Evolutionary conservation across 805 yeast genomes (phyloP), one percentile per base, ranked within the genome.

Genomic region (Spathaspora passalidarum): DNA sequence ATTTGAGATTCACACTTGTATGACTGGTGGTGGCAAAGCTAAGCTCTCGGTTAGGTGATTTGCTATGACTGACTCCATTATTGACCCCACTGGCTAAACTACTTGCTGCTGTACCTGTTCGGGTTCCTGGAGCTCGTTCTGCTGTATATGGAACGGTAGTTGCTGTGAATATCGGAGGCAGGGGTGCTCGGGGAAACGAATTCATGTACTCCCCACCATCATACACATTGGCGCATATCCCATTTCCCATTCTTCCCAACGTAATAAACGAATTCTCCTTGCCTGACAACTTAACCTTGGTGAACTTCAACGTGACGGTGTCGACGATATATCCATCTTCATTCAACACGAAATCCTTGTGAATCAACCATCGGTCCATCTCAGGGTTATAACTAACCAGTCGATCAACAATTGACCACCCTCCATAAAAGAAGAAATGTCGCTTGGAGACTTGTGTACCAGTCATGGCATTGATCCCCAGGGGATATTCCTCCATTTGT

Each of bases 371-470:
- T 48, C 64, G 49, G 47, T 59, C 65, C 16, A 54, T 44, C 2
- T 56, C 52, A 4, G 56, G 55, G 5, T 53, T 46, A 46, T 65
- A 60, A 1, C 46, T 45, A 6, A 60, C 63, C 1, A 61, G 52
- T 10, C 55, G 60, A 14, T 55, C 55, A 19, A 51, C 49, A 17
- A 71, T 46, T 44, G 76, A 78, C 57, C 84, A 78, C 0, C 94
- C 95, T n/a, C 92, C 95, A 56, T 79, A 84, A 48, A 76, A 74
- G 51, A 84, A 73, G 13, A 81, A 70, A 54, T 82, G 82, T 32
- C 80, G 63, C n/a, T 73, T 68, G 4, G 86, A 77, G 4, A 86
- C 64, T 45, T 64, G 69, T 7, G 79, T 68, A 14, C 78, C 72
- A 5, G 72, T 55, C 59, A 80, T 65, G 45, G 80, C 74, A 38